Conservation (phyloP, 2,329 filamentous ascomycete genomes). For the Exophiala xenobiotica region DNA sequence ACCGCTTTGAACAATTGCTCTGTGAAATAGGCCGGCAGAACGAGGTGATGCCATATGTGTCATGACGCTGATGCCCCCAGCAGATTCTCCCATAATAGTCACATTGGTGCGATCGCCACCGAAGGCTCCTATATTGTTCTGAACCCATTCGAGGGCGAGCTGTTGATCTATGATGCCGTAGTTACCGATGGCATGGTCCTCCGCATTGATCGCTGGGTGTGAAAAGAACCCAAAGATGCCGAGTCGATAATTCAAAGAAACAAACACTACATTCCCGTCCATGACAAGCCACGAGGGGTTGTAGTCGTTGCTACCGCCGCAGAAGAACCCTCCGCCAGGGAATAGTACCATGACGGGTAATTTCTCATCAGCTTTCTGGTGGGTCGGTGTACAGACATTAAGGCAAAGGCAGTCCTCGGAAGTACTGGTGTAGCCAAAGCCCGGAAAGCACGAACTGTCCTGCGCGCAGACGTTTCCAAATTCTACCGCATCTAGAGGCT, state of each 20-base stretch:
- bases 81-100: conserved; percentile 44
- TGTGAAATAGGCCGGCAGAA: conserved; percentile 4
- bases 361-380: background rate
- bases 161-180: conserved; percentile 60
- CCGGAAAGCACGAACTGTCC: conserved; percentile 1
- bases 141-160: conserved; percentile 60
- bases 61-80: conserved; percentile 7
- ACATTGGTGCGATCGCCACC: conserved; percentile 60
- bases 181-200: conserved; percentile 38
- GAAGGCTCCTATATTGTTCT: conserved; percentile 59
- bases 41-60: conserved; percentile 1
- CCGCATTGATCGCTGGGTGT: conserved; percentile 15
- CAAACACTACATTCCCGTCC: conserved; percentile 28
- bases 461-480: conserved; percentile 1
- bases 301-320: conserved; percentile 13
- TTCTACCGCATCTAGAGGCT: background rate
- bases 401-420: conserved; percentile 29
- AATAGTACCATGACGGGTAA: conserved; percentile 21
- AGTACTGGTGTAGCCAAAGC: background rate
- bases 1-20: conserved; percentile 6
- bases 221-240: conserved; percentile 38
- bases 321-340: conserved; percentile 17
- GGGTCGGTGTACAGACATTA: conserved; percentile 25
- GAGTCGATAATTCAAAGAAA: conserved; percentile 35
- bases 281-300: conserved; percentile 1